Conservation (phyloP, 1,139 yeast genomes). For the Candida sanyaensis region DNA sequence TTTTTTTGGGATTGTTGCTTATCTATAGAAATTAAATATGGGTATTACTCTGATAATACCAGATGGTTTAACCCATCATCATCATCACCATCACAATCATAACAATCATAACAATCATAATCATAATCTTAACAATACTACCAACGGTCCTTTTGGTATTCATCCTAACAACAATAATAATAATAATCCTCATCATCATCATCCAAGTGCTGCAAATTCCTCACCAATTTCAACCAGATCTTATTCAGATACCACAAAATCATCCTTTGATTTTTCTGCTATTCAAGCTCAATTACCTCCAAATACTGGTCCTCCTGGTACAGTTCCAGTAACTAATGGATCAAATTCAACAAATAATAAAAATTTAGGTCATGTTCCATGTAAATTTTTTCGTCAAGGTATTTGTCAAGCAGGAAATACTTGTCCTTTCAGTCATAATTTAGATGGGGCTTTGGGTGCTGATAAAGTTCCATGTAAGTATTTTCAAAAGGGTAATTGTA, state of each 20-base stretch:
- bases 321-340: conserved; percentile 19
- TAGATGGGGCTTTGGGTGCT: conserved; percentile 55
- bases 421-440: conserved; percentile 88
- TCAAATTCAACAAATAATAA: conserved; percentile 18
- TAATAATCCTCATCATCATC: neutral
- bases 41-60: conserved; percentile 6
- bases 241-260: conserved; percentile 1
- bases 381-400: conserved; percentile 89
- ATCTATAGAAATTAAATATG: conserved; percentile 1
- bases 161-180: neutral
- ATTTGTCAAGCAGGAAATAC: conserved; percentile 91
- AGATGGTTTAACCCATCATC: neutral
- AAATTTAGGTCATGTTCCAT: conserved; percentile 87
- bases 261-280: conserved; percentile 10
- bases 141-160: neutral
- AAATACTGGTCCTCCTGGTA: conserved; percentile 45
- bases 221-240: neutral
- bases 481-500: conserved; percentile 92
- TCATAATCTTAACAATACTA: neutral
- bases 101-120: neutral
- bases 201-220: neutral
- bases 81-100: neutral
- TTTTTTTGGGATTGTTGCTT: neutral
- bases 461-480: conserved; percentile 87
- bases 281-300: conserved; percentile 31